These are phyloP conservation scores for Scheffersomyces amazonensis DNA, from an alignment of 805 yeast species.

Conservation along the genomic window DNA sequence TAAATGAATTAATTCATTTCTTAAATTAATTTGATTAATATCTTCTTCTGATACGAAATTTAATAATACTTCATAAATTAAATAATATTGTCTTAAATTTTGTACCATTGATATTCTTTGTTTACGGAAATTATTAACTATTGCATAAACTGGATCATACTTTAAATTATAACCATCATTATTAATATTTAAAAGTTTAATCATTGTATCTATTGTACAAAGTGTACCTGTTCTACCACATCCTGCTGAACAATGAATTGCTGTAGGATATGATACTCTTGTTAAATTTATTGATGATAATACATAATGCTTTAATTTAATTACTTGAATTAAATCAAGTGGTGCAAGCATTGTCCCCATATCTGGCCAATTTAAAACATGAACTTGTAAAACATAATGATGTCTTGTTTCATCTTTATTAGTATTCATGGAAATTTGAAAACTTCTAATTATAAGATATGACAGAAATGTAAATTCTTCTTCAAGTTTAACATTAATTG, in stretches of 20 bases:
- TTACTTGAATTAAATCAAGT: conserved; percentile 49
- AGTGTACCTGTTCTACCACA: conserved; percentile 93
- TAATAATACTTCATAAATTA: conserved; percentile 43
- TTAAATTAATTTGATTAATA: neutral
- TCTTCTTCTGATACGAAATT: conserved; percentile 13
- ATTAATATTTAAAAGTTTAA: conserved; percentile 14
- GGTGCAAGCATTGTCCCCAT: conserved; percentile 61
- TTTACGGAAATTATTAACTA: conserved; percentile 46
- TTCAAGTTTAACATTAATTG: conserved; percentile 25
- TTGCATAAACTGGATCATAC: conserved; percentile 42
- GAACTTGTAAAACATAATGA: conserved; percentile 68
- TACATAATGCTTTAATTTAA: conserved; percentile 27
- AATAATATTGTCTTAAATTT: conserved; percentile 50
- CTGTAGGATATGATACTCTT: conserved; percentile 42
- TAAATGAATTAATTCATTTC: conserved; percentile 9
- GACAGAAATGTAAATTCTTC: conserved; percentile 10
- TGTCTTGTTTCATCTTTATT: conserved; percentile 5
- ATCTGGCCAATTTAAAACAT: conserved; percentile 81
- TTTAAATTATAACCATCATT: conserved; percentile 8
- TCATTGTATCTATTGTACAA: conserved; percentile 34
- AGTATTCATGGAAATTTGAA: conserved; percentile 36
- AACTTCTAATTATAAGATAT: conserved; percentile 35
- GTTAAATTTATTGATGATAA: conserved; percentile 4
- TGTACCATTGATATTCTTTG: conserved; percentile 61
- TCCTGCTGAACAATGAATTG: conserved; percentile 95